A percentile compares a stretch with the other conserved stretches of the same genome.
Conservation (phyloP, 108 stramenopile species). For the Cyclotella sp. region DNA sequence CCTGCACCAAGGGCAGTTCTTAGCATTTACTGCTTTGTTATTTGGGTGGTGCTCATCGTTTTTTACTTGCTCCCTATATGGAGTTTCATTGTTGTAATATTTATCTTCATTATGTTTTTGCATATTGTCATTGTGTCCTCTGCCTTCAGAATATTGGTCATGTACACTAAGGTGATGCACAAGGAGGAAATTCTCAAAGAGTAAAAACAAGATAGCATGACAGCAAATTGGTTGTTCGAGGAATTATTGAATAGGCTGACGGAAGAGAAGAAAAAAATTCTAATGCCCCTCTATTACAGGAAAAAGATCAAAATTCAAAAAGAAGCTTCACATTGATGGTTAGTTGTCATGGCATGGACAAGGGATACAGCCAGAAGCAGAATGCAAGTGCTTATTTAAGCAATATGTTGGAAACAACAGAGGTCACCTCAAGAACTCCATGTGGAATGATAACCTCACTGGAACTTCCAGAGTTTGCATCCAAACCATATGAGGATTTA, state of each 20-base stretch:
- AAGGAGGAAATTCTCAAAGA: slow-evolving; percentile 49
- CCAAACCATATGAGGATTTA: no score
- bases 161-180: slow-evolving; percentile 72
- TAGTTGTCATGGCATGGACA: background rate
- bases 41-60: slow-evolving; percentile 61
- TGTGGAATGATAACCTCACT: background rate
- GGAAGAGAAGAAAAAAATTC: slow-evolving; percentile 21
- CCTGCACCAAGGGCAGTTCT: slow-evolving; percentile 63
- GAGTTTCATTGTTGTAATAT: slow-evolving; percentile 27
- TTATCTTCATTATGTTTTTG: slow-evolving; percentile 39
- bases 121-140: slow-evolving; percentile 61
- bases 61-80: slow-evolving; percentile 54
- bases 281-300: slow-evolving; percentile 20
- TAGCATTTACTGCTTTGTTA: slow-evolving; percentile 65
- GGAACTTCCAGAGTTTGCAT: no score
- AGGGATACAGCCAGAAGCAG: background rate
- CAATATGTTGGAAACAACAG: slow-evolving; percentile 1
- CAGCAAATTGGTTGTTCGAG: slow-evolving; percentile 16
- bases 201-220: slow-evolving; percentile 28
- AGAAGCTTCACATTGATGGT: slow-evolving; percentile 8
- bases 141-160: slow-evolving; percentile 68
- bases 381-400: background rate
- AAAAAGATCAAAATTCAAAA: slow-evolving; percentile 5
- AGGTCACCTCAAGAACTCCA: background rate
- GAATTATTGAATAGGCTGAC: slow-evolving; percentile 4